phyloP scores from a whole-genome alignment of 768 basidiomycete genomes.

The Rhizopogon roseolus region DNA sequence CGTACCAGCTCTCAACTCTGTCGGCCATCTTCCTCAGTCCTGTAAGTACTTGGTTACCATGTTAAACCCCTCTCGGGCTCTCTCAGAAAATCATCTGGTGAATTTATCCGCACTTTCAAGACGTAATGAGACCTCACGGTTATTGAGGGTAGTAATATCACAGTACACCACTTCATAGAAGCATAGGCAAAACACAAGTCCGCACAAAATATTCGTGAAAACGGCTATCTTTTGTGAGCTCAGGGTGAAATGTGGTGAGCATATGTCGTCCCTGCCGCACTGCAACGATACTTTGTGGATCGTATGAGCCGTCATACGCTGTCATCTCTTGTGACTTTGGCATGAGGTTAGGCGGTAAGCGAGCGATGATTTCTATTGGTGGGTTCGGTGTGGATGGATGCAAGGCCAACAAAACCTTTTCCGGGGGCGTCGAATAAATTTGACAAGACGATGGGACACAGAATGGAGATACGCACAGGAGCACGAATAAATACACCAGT shows the following conservation, averaged over 20 bases:
- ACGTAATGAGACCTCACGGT: background rate
- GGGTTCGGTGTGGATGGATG: slow-evolving; percentile 41
- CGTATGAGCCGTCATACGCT: slow-evolving; percentile 37
- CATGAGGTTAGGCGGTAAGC: slow-evolving; percentile 52
- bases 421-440: background rate
- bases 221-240: slow-evolving; percentile 79
- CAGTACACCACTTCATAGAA: slow-evolving; percentile 5
- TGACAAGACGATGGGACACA: background rate
- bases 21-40: too few species aligned
- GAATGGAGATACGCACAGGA: slow-evolving; percentile 48
- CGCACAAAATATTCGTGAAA: slow-evolving; percentile 91
- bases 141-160: background rate
- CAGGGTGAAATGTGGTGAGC: slow-evolving; percentile 92
- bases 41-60: too few species aligned
- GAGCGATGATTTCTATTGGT: slow-evolving; percentile 66
- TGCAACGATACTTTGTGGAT: slow-evolving; percentile 73
- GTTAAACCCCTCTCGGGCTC: too few species aligned
- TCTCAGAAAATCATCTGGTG: too few species aligned
- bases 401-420: slow-evolving; percentile 61
- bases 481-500: slow-evolving; percentile 92
- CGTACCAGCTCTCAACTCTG: too few species aligned
- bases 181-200: slow-evolving; percentile 54
- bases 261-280: slow-evolving; percentile 80
- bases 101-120: too few species aligned
- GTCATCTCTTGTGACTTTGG: slow-evolving; percentile 33